A percentile compares a stretch with the other conserved stretches of the same genome.
Conservation (phyloP, 345 rosid species). For the Populus pruinosa region DNA sequence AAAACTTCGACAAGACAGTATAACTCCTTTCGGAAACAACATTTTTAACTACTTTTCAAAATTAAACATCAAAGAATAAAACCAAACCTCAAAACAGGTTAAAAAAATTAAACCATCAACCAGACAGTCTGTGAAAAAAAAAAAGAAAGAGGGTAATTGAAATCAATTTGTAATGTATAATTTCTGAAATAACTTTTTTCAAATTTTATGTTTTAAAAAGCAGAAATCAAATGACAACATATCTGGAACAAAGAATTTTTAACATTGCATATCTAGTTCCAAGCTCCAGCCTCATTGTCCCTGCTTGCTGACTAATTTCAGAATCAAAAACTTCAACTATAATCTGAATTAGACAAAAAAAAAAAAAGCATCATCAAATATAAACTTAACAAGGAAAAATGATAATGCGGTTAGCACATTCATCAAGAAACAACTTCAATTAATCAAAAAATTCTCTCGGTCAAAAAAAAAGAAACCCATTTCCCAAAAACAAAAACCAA, state of each 20-base stretch:
- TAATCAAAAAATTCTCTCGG: neutral
- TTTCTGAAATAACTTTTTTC: neutral
- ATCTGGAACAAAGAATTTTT: neutral
- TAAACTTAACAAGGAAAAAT: neutral
- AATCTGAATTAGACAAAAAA: neutral
- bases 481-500: neutral
- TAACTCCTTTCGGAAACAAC: neutral
- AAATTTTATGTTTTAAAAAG: neutral
- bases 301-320: neutral
- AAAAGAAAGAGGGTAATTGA: neutral
- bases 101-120: neutral
- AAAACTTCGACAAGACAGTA: neutral
- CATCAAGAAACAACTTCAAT: neutral
- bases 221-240: neutral
- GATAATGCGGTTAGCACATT: neutral
- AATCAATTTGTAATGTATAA: neutral
- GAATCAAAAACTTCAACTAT: neutral
- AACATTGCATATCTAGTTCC: neutral
- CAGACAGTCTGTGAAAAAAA: neutral
- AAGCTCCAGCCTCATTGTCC: neutral
- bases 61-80: neutral
- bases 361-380: neutral
- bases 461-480: neutral
- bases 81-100: neutral
- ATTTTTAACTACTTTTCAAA: neutral